These are phyloP conservation scores for Mucuna pruriens DNA, from an alignment of 306 rosid genomes.

Conservation along the genomic window DNA sequence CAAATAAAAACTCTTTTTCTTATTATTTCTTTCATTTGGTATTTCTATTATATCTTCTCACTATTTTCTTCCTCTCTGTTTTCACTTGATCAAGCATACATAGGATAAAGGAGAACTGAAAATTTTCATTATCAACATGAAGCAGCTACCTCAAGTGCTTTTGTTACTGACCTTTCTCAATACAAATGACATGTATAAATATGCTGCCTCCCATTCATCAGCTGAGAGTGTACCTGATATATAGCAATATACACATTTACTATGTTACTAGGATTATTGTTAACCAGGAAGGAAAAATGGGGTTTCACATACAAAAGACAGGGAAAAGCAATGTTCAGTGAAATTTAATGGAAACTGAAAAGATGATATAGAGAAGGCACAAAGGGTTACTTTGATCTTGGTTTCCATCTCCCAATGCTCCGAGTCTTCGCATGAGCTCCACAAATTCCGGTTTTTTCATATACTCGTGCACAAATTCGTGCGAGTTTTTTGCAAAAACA, in stretches of 20 bases:
- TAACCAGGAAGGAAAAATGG: neutral
- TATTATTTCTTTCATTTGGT: too few relatives aligned
- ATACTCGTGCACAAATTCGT: constrained; percentile 83
- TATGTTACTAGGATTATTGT: neutral
- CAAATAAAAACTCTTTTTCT: too few relatives aligned
- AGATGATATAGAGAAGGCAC: neutral
- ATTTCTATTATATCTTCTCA: too few relatives aligned
- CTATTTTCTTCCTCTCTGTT: too few relatives aligned
- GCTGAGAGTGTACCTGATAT: constrained; percentile 47
- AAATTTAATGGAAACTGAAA: neutral
- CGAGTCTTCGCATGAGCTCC: constrained; percentile 92
- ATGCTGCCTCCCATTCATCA: constrained; percentile 54
- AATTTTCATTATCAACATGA: neutral
- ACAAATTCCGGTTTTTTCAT: constrained; percentile 78
- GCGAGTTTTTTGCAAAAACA: constrained; percentile 81
- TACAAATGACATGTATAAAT: constrained; percentile 51
- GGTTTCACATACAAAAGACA: neutral
- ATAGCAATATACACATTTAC: neutral
- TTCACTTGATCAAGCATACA: too few relatives aligned
- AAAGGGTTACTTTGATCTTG: constrained; percentile 74
- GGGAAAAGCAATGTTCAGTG: neutral
- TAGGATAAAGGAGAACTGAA: neutral
- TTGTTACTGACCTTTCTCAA: constrained; percentile 47
- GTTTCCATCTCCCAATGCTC: constrained; percentile 97
- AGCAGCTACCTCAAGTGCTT: neutral